These are phyloP conservation scores for Tulasnella sp. DNA, from an alignment of 768 basidiomycete species.

Conservation along the genomic window DNA sequence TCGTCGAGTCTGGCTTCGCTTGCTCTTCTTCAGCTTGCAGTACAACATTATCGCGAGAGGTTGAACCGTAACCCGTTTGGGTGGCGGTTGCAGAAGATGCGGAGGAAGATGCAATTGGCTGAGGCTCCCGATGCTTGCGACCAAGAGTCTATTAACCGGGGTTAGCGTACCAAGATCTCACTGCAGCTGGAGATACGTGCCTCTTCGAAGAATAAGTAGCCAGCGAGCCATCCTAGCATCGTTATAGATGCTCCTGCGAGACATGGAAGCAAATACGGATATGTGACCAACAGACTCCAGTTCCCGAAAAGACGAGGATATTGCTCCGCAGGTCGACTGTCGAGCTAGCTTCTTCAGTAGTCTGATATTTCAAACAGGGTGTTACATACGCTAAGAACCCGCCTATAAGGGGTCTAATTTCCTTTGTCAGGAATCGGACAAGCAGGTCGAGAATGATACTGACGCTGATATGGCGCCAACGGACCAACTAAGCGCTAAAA, in stretches of 20 bases:
- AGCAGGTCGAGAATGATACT: not conserved
- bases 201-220: constrained; percentile 1
- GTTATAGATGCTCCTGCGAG: not conserved
- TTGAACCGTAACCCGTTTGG: not conserved
- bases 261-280: not conserved
- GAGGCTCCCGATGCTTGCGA: not conserved
- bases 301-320: constrained; percentile 7
- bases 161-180: too few species aligned
- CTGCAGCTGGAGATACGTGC: not conserved
- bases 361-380: not conserved
- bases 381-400: constrained; percentile 18
- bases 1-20: too few species aligned
- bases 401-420: constrained; percentile 19
- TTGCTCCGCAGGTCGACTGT: not conserved
- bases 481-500: constrained; percentile 20
- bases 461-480: constrained; percentile 21
- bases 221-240: not conserved
- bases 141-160: not conserved
- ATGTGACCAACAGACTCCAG: not conserved
- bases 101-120: not conserved
- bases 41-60: not conserved
- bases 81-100: not conserved
- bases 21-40: too few species aligned
- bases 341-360: not conserved
- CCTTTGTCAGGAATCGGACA: not conserved